phyloP scores from a whole-genome alignment of 1,284 basidiomycete genomes.

The Pseudozyma thailandica region DNA sequence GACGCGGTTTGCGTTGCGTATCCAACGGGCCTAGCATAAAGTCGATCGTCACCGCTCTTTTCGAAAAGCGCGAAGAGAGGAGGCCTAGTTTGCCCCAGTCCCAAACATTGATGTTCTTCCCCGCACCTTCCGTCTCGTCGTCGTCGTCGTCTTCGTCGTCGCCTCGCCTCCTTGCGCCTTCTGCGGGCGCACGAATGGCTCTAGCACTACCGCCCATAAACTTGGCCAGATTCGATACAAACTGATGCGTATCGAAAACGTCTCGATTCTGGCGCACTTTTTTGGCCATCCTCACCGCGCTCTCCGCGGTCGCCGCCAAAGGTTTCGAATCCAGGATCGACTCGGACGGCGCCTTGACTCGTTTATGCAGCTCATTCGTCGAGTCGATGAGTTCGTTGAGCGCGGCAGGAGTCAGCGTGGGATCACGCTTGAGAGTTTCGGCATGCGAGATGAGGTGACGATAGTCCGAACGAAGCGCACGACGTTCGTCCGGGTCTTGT shows the following conservation, averaged over 20 bases:
- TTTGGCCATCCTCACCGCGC: slow-evolving; percentile 59
- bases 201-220: slow-evolving; percentile 49
- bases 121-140: slow-evolving; percentile 17
- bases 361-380: slow-evolving; percentile 27
- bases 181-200: slow-evolving; percentile 1
- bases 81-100: slow-evolving; percentile 57
- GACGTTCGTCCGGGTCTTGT: slow-evolving; percentile 41
- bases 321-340: slow-evolving; percentile 61
- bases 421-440: slow-evolving; percentile 40
- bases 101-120: slow-evolving; percentile 41
- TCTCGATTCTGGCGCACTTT: slow-evolving; percentile 58
- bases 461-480: slow-evolving; percentile 53
- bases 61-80: slow-evolving; percentile 38
- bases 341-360: slow-evolving; percentile 30
- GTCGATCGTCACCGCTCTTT: slow-evolving; percentile 56
- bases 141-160: slow-evolving; percentile 35
- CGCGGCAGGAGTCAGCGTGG: slow-evolving; percentile 23
- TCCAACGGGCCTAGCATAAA: slow-evolving; percentile 64
- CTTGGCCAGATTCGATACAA: slow-evolving; percentile 44
- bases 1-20: slow-evolving; percentile 42
- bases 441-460: slow-evolving; percentile 51
- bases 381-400: slow-evolving; percentile 23
- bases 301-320: slow-evolving; percentile 56
- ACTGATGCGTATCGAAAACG: slow-evolving; percentile 64
- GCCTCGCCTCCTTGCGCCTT: background rate